Percentiles rank a stretch among this genome's conserved stretches.
Conservation (phyloP, 2,329 filamentous ascomycete genomes). For the Hymenoscyphus fraxineus region DNA sequence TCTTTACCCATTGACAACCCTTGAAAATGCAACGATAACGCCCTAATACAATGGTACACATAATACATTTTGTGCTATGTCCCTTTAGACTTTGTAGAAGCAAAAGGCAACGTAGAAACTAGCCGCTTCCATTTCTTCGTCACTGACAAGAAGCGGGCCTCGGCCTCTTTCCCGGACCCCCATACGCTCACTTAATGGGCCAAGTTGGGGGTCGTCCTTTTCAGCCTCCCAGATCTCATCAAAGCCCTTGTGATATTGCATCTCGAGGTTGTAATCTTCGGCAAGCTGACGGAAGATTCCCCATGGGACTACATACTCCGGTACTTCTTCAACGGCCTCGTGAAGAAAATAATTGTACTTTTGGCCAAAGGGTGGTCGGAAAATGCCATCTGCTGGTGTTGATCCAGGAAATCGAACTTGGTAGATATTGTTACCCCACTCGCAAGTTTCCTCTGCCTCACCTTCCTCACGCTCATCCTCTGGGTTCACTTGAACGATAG, state of each 20-base stretch:
- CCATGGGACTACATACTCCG: constrained; percentile 98
- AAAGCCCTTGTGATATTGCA: constrained; percentile 91
- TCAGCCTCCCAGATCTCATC: constrained; percentile 88
- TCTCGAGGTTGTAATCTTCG: constrained; percentile 92
- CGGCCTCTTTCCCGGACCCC: constrained; percentile 72
- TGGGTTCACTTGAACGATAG: constrained; percentile 15
- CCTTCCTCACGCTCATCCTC: constrained; percentile 52
- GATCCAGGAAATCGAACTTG: constrained; percentile 80
- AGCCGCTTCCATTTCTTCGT: constrained; percentile 89
- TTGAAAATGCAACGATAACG: not conserved
- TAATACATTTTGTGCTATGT: not conserved
- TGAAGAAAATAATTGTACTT: constrained; percentile 96
- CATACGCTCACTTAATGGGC: constrained; percentile 91
- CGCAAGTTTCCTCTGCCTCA: constrained; percentile 60
- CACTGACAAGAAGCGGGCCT: constrained; percentile 63
- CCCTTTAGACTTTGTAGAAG: constrained; percentile 81
- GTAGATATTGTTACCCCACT: constrained; percentile 95
- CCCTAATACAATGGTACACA: not conserved
- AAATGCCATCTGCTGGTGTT: constrained; percentile 81
- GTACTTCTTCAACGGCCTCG: constrained; percentile 92
- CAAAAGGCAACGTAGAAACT: constrained; percentile 92
- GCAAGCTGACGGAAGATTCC: constrained; percentile 93
- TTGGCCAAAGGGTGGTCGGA: constrained; percentile 94
- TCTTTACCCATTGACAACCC: not conserved
- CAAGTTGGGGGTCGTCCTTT: constrained; percentile 77